These are phyloP conservation scores for Lachancea quebecensis DNA, from an alignment of 805 yeast species.

Conservation along the genomic window DNA sequence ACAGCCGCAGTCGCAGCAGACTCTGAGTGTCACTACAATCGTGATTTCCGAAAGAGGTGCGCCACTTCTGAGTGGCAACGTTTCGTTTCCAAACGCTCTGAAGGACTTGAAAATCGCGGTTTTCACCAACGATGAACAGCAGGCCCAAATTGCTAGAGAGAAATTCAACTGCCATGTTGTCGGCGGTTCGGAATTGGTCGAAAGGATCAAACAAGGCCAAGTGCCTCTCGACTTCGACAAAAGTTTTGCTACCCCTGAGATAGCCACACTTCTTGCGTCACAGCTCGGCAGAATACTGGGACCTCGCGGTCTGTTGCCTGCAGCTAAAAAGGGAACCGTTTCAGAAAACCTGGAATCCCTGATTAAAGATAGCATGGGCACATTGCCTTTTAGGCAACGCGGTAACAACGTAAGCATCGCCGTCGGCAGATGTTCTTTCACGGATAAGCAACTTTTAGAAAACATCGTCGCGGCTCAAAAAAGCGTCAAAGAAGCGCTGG, in stretches of 20 bases:
- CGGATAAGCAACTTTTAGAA: conserved; percentile 65
- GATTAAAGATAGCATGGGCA: conserved; percentile 52
- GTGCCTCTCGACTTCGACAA: conserved; percentile 57
- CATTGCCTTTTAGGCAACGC: conserved; percentile 72
- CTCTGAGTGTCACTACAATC: conserved; percentile 57
- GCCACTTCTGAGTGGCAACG: conserved; percentile 63
- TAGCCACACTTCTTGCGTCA: conserved; percentile 50
- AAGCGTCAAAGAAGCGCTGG: conserved; percentile 48
- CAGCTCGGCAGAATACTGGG: conserved; percentile 77
- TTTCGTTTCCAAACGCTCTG: conserved; percentile 66
- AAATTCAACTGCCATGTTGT: conserved; percentile 54
- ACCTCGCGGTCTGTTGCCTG: conserved; percentile 85
- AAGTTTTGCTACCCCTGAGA: conserved; percentile 81
- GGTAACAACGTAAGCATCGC: conserved; percentile 55
- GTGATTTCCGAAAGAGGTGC: conserved; percentile 73
- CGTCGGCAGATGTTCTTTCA: conserved; percentile 69
- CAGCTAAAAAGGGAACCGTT: conserved; percentile 79
- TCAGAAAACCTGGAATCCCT: conserved; percentile 52
- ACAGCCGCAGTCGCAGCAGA: conserved; percentile 60
- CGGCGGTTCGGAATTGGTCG: conserved; percentile 69
- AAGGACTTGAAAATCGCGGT: conserved; percentile 60
- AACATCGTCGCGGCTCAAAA: conserved; percentile 63
- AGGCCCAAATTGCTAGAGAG: conserved; percentile 44
- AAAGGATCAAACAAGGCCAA: conserved; percentile 46
- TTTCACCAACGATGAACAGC: conserved; percentile 52